Evolutionary conservation across 805 yeast genomes (phyloP).

Genomic region (Candida ovalis): DNA sequence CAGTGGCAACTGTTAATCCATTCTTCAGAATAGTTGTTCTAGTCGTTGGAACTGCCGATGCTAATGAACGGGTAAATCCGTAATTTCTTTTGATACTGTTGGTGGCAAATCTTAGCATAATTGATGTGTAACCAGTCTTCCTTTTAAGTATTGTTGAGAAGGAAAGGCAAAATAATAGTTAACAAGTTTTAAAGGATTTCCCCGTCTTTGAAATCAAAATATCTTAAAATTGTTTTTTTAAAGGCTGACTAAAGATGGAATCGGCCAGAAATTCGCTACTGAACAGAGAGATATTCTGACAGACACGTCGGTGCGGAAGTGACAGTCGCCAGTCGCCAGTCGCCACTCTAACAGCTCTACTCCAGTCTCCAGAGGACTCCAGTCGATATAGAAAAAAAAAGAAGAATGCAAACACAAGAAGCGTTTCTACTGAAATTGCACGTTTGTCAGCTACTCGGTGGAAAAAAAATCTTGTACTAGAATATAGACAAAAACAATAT

Average conservation of each 20-base stretch:
- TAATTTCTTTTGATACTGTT: neutral
- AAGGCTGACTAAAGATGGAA: no score
- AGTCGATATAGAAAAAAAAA: no score
- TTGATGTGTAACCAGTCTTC: neutral
- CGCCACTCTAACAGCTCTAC: neutral
- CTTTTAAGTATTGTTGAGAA: neutral
- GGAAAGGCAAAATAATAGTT: neutral
- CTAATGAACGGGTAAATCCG: neutral
- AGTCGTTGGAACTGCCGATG: constrained; percentile 39
- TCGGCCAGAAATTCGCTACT: no score
- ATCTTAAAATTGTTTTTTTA: no score
- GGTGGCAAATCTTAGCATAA: constrained; percentile 1
- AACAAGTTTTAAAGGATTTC: no score
- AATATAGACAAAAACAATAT: neutral
- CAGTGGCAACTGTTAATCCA: constrained; percentile 94
- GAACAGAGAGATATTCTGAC: no score
- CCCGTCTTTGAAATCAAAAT: no score
- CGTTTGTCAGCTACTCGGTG: no score
- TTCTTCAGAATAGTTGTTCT: constrained; percentile 75
- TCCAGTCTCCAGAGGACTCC: neutral
- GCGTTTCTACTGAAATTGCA: no score
- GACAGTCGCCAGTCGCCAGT: neutral
- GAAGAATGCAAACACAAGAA: neutral
- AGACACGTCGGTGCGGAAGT: neutral
- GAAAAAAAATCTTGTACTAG: no score